phyloP scores from a whole-genome alignment of 805 yeast genomes.

The Lipomyces yamanashiensis region DNA sequence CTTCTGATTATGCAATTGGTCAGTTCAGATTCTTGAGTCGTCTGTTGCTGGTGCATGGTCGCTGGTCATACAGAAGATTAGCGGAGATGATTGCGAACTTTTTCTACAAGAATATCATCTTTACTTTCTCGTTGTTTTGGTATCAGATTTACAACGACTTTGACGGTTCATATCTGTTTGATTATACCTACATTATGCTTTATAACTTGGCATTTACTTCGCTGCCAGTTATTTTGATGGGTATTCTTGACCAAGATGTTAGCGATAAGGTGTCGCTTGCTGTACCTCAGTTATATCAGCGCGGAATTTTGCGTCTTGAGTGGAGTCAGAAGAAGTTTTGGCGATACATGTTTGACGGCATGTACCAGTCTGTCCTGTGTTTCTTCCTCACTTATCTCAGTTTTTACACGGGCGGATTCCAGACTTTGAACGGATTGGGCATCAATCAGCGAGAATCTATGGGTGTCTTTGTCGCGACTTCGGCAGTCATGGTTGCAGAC shows the following conservation, averaged over 20 bases:
- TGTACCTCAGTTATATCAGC: slow-evolving; percentile 71
- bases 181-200: slow-evolving; percentile 76
- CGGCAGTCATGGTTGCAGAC: slow-evolving; percentile 68
- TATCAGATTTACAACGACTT: slow-evolving; percentile 68
- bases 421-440: slow-evolving; percentile 53
- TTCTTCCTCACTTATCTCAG: slow-evolving; percentile 70
- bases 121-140: slow-evolving; percentile 78
- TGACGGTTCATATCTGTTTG: slow-evolving; percentile 78
- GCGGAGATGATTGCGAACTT: slow-evolving; percentile 80
- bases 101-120: slow-evolving; percentile 76
- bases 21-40: slow-evolving; percentile 72
- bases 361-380: slow-evolving; percentile 71
- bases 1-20: slow-evolving; percentile 81
- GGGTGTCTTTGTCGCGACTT: slow-evolving; percentile 65
- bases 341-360: slow-evolving; percentile 68
- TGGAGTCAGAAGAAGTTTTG: slow-evolving; percentile 66
- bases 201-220: slow-evolving; percentile 83
- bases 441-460: slow-evolving; percentile 73
- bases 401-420: slow-evolving; percentile 54
- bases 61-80: slow-evolving; percentile 77
- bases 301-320: slow-evolving; percentile 67
- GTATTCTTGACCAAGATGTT: slow-evolving; percentile 77
- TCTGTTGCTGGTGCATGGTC: slow-evolving; percentile 75
- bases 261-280: slow-evolving; percentile 64
- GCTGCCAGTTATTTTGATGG: slow-evolving; percentile 73